Percentiles rank a stretch among this genome's conserved stretches.
Conservation (phyloP, 2,329 filamentous ascomycete genomes). For the Pseudocercospora cruenta region DNA sequence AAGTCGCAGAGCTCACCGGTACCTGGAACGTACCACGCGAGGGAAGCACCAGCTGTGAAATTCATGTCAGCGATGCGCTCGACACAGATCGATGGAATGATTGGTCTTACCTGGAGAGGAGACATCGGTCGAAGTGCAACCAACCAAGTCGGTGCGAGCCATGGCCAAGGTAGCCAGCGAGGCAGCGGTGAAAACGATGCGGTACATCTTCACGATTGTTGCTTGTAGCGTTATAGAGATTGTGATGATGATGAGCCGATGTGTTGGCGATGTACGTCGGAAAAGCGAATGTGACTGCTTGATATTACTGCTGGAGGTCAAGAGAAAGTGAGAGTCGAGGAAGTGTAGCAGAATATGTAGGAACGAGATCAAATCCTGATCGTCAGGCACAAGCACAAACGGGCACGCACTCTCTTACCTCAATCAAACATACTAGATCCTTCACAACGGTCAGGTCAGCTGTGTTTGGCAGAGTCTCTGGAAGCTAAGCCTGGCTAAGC, state of each 20-base stretch:
- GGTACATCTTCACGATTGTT: slow-evolving; percentile 30
- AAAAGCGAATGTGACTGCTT: not conserved
- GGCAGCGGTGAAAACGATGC: slow-evolving; percentile 33
- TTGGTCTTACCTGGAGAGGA: slow-evolving; percentile 24
- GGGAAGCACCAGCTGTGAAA: slow-evolving; percentile 47
- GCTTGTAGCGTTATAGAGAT: slow-evolving; percentile 5
- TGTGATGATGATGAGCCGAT: not conserved
- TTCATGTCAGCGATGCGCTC: not conserved
- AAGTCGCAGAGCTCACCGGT: slow-evolving; percentile 67
- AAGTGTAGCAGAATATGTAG: slow-evolving; percentile 5
- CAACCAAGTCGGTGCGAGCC: slow-evolving; percentile 44
- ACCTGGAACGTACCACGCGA: slow-evolving; percentile 64
- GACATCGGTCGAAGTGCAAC: slow-evolving; percentile 50
- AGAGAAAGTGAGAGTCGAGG: not conserved
- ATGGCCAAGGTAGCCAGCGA: slow-evolving; percentile 36
- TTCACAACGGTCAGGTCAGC: not conserved
- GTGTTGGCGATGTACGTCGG: not conserved
- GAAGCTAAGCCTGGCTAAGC: slow-evolving; percentile 14
- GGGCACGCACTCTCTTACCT: slow-evolving; percentile 1
- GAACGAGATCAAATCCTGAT: not conserved
- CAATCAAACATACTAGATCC: slow-evolving; percentile 7
- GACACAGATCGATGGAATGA: not conserved
- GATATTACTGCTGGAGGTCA: not conserved
- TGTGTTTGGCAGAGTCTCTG: slow-evolving; percentile 1
- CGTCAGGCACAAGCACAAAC: slow-evolving; percentile 4